Base-by-base conservation (phyloP, 2,329 filamentous ascomycete genomes). In the Ambrosiella beaveri region DNA sequence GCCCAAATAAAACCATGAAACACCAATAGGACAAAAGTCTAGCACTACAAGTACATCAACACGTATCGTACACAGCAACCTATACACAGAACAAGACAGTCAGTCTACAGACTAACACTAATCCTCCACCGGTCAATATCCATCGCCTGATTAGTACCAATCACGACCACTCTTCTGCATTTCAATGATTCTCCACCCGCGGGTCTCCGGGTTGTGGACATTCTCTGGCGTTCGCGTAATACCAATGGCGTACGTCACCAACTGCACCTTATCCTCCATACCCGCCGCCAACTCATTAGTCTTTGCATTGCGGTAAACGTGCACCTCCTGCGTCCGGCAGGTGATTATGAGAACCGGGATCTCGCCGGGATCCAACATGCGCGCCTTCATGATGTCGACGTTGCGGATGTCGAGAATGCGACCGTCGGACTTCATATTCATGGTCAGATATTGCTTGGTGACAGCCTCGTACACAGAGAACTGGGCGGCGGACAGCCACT, bases 231-330 rank as follows among this genome's bases (percentile, higher is more conserved):
- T 82, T 63, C 93, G 79, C 2, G 93, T 98, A 61, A 98, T 86
- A 65, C 93, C 93, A 64, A 98, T 97, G 62, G 91, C 93, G 67
- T 98, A 98, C 1, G 93, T 97, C 64, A 98, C 93, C 64, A 95
- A 83, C 72, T 98, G 93, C 27, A 98, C 93, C 73, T 90, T 94
- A 72, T 98, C 93, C 71, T 98, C 93, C 89, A 96, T 97, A 49
- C 93, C 93, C 11, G 91, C 91, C 2, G 91, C 90, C 53, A 98
- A 80, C 70, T 96, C 78, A 63, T 84, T 84, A 0, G 85, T 85
- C 77, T 98, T 97, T 60, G 85, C 82, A 63, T 97, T 95, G 62
- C 86, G 81, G 74, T 96, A 98, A 13, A 97, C 90, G 68, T 98
- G 93, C 9, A 98, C 90, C 71, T 98, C 93, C 69, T 98, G 93